A percentile compares a stretch with the other conserved stretches of the same genome.
phyloP scores from a whole-genome alignment of 2,329 filamentous ascomycete genomes.

The Sphaceloma murrayae region DNA sequence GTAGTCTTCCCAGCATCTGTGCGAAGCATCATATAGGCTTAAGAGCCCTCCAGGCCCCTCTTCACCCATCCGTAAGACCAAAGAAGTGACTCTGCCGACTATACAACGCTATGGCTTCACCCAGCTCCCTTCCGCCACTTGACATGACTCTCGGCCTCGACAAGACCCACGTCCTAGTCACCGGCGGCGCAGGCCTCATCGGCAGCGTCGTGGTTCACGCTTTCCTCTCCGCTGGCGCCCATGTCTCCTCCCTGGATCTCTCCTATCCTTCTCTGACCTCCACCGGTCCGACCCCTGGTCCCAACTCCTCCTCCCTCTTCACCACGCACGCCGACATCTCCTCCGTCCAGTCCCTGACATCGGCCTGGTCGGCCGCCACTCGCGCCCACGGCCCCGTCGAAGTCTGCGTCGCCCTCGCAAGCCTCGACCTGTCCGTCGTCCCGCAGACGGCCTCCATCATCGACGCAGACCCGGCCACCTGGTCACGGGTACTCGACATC shows the following conservation, averaged over 20 bases:
- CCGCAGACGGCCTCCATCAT: slow-evolving; percentile 31
- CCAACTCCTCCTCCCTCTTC: slow-evolving; percentile 18
- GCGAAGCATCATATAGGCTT: too few relatives aligned
- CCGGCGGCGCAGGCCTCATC: slow-evolving; percentile 35
- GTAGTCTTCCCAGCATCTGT: too few relatives aligned
- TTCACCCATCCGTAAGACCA: too few relatives aligned
- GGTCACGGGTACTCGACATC: slow-evolving; percentile 34
- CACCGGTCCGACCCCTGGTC: slow-evolving; percentile 25
- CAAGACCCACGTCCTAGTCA: slow-evolving; percentile 33
- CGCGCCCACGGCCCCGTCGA: slow-evolving; percentile 30
- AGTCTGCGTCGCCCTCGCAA: slow-evolving; percentile 37
- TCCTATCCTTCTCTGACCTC: slow-evolving; percentile 10
- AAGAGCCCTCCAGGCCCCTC: too few relatives aligned
- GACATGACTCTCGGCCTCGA: slow-evolving; percentile 31
- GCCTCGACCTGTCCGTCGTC: slow-evolving; percentile 37
- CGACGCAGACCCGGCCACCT: slow-evolving; percentile 34
- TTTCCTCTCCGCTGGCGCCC: slow-evolving; percentile 36
- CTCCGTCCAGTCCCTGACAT: slow-evolving; percentile 28
- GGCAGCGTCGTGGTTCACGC: slow-evolving; percentile 32
- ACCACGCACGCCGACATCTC: slow-evolving; percentile 29
- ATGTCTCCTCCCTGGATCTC: slow-evolving; percentile 30
- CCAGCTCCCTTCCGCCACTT: slow-evolving; percentile 15
- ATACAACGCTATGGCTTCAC: background rate
- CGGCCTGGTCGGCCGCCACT: slow-evolving; percentile 30
- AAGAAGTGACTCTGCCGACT: too few relatives aligned